Evolutionary conservation across 73 alveolate genomes (phyloP).

Genomic region (Stentor coeruleus): DNA sequence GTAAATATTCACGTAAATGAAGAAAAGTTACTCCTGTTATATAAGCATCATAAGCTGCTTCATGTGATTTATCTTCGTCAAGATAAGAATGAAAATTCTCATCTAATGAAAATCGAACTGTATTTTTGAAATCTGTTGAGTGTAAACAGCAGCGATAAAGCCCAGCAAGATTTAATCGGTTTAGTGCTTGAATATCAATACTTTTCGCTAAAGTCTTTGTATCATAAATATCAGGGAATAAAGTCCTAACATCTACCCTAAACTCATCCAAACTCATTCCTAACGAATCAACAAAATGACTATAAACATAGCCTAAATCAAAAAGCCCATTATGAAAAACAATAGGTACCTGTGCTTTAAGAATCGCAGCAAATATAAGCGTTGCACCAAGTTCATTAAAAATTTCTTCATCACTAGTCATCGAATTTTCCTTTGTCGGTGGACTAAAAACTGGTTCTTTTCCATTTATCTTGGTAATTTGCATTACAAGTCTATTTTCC

Average conservation of each 20-base stretch:
- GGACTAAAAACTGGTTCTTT: not conserved
- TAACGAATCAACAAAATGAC: conserved; percentile 73
- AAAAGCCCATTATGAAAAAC: conserved; percentile 76
- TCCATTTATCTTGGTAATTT: not conserved
- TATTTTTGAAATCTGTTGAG: not conserved
- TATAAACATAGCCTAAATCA: conserved; percentile 73
- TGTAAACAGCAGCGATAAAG: conserved; percentile 5
- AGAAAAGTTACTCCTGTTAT: conserved; percentile 62
- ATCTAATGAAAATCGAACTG: conserved; percentile 1
- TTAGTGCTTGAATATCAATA: not conserved
- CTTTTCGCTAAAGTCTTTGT: not conserved
- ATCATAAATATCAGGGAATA: conserved; percentile 1
- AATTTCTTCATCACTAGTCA: not conserved
- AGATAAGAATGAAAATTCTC: conserved; percentile 1
- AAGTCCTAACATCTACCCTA: conserved; percentile 17
- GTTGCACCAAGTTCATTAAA: conserved; percentile 3
- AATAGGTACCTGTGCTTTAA: conserved; percentile 66
- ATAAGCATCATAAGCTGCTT: conserved; percentile 72
- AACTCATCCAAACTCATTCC: conserved; percentile 66
- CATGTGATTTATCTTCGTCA: conserved; percentile 42
- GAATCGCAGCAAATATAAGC: conserved; percentile 28
- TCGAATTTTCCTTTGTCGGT: not conserved
- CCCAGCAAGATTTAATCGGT: not conserved
- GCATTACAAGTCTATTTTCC: not conserved
- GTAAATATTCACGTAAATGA: conserved; percentile 22